Base-by-base conservation (phyloP, 176 grass and related monocot species). In the Cymbopogon citratus region DNA sequence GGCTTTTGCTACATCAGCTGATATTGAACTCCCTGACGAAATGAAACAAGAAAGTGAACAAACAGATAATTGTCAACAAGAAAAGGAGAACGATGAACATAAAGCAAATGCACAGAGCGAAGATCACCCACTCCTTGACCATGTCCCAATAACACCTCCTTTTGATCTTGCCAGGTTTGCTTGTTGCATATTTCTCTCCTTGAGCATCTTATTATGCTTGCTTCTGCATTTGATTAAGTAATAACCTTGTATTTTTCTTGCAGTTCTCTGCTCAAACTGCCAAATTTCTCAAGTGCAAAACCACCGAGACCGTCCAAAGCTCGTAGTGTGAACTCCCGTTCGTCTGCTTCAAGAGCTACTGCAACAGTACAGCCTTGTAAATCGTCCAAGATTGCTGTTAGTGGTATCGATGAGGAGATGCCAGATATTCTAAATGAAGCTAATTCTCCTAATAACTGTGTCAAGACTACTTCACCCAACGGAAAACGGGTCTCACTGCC, bases 401-500 rank as follows among this genome's bases (percentile, higher is more conserved):
- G 40, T 49, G 46, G 18, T 80, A 29, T 60, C 5, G 82, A 89
- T 36, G 92, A 87, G 61, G 91, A 91, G 66, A 91, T 85, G 76
- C 87, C 91, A 4, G 80, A 81, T 70, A 82, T 86, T 34, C 60
- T 95, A 11, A 86, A n/a, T 43, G 79, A 78, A 24, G 62, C 71
- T 85, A 64, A 73, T 67, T 92, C 95, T 78, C 82, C 89, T 54
- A 73, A 40, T 15, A 81, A 63, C 19, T 45, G 71, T 65, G 78
- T 87, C 28, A 99, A 91, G 83, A 95, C 87, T 13, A 89, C 85
- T 77, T 99, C 96, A 28, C 96, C 96, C 26, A 99, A 99, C 27
- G 86, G 96, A 41, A 99, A 99, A 76, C 89, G 96, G 79, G 87
- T 99, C 16, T 98, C 92, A 14, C 95, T 90, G 66, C 92, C 95